A percentile compares a stretch with the other conserved stretches of the same genome.
Conservation (phyloP, 306 rosid species). For the Trifolium repens region DNA sequence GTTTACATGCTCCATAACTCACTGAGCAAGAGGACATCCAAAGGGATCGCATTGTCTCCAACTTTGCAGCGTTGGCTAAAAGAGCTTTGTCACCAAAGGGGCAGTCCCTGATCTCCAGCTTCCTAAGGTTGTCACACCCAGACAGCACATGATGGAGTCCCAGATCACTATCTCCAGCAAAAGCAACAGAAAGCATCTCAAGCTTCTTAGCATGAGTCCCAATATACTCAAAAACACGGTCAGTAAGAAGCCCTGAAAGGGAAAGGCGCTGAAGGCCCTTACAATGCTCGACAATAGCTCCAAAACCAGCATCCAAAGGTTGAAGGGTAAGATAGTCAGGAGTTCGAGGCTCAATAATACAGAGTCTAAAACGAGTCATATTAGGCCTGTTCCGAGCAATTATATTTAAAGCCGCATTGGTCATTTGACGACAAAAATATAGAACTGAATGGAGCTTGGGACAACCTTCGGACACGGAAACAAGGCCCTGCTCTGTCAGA, state of each 20-base stretch:
- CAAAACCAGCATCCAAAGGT: slow-evolving; percentile 86
- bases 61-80: slow-evolving; percentile 97
- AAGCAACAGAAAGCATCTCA: slow-evolving; percentile 97
- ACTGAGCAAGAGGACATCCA: slow-evolving; percentile 99
- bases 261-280: slow-evolving; percentile 88
- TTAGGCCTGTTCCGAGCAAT: slow-evolving; percentile 87
- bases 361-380: slow-evolving; percentile 85
- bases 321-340: slow-evolving; percentile 76
- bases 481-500: slow-evolving; percentile 87
- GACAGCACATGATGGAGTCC: slow-evolving; percentile 91
- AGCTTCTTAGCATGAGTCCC: slow-evolving; percentile 82
- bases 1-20: slow-evolving; percentile 94
- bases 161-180: slow-evolving; percentile 93
- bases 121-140: slow-evolving; percentile 94
- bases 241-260: slow-evolving; percentile 86
- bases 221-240: slow-evolving; percentile 77
- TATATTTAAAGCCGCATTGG: slow-evolving; percentile 76
- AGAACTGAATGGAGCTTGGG: slow-evolving; percentile 92
- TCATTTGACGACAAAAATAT: slow-evolving; percentile 94
- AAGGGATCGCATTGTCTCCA: slow-evolving; percentile 99
- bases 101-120: slow-evolving; percentile 98
- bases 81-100: slow-evolving; percentile 99
- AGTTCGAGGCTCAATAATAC: slow-evolving; percentile 82
- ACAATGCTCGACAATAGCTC: slow-evolving; percentile 98
- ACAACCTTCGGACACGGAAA: slow-evolving; percentile 92